A percentile compares a stretch with the other conserved stretches of the same genome.
Evolutionary conservation across 2,329 filamentous ascomycete species (phyloP).

Genomic region (Claviceps lovelessii): DNA sequence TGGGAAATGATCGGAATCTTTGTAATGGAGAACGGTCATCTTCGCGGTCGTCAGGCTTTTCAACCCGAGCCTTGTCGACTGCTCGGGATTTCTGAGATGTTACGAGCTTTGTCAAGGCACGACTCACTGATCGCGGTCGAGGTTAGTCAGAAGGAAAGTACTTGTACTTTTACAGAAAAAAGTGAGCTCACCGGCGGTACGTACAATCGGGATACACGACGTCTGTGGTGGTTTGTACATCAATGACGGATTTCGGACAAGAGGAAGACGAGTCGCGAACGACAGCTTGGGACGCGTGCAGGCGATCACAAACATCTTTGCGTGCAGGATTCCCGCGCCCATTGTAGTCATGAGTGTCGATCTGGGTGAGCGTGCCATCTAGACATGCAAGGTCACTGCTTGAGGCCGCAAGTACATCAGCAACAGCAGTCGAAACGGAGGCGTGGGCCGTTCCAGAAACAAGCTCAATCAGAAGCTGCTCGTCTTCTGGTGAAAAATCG

Average conservation of each 20-base stretch:
- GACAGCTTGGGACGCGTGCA: background rate
- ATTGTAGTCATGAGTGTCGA: background rate
- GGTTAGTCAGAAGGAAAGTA: constrained; percentile 36
- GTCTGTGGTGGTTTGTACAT: constrained; percentile 11
- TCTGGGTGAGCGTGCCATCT: constrained; percentile 1
- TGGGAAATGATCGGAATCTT: constrained; percentile 63
- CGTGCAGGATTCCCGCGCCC: background rate
- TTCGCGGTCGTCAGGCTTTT: constrained; percentile 2
- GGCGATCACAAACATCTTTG: background rate
- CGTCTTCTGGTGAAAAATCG: constrained; percentile 32
- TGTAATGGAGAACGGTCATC: constrained; percentile 47
- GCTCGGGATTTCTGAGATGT: constrained; percentile 5
- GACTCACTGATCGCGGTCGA: constrained; percentile 55
- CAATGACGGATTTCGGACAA: background rate
- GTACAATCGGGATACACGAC: constrained; percentile 40
- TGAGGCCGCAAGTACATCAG: background rate
- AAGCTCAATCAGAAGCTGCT: constrained; percentile 24
- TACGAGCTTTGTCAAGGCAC: constrained; percentile 19
- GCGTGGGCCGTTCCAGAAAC: constrained; percentile 10
- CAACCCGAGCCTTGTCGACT: background rate
- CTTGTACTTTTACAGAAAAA: background rate
- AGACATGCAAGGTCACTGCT: background rate
- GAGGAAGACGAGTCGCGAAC: background rate
- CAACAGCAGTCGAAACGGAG: background rate
- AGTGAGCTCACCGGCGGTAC: constrained; percentile 12